These are phyloP conservation scores for Lentinula detonsa DNA, from an alignment of 768 basidiomycete species.

Conservation along the genomic window DNA sequence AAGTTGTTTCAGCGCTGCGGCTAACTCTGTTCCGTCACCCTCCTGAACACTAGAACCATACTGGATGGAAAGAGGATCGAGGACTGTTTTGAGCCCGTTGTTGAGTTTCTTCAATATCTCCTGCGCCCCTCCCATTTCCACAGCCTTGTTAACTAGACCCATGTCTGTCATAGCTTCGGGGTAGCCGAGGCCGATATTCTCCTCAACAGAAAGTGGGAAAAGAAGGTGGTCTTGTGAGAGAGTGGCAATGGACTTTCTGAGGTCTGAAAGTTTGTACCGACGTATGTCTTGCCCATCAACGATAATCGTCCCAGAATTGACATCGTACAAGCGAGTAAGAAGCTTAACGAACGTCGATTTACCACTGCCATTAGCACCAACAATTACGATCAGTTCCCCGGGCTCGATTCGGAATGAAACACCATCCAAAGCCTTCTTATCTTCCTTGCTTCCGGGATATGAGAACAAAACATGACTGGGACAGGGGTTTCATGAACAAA, in stretches of 20 bases:
- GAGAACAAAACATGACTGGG: constrained; percentile 45
- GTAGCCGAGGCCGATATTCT: constrained; percentile 32
- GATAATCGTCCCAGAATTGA: constrained; percentile 33
- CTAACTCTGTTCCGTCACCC: constrained; percentile 5
- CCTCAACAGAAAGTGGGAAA: constrained; percentile 40
- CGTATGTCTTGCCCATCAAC: constrained; percentile 35
- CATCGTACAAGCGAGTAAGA: constrained; percentile 42
- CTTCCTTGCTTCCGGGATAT: constrained; percentile 40
- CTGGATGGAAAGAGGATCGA: constrained; percentile 10
- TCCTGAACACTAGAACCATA: constrained; percentile 7
- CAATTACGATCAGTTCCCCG: constrained; percentile 48
- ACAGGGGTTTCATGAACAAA: neutral
- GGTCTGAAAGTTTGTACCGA: constrained; percentile 28
- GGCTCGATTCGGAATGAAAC: constrained; percentile 39
- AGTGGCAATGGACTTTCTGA: constrained; percentile 39
- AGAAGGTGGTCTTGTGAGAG: constrained; percentile 45
- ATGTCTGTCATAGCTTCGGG: constrained; percentile 10
- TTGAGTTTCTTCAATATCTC: constrained; percentile 13
- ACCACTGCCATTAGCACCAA: constrained; percentile 52
- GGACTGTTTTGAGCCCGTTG: constrained; percentile 11
- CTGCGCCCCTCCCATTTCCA: constrained; percentile 21
- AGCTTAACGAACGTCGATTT: constrained; percentile 50
- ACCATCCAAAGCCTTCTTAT: constrained; percentile 25
- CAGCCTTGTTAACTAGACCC: constrained; percentile 22
- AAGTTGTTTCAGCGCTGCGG: constrained; percentile 16